phyloP scores from a whole-genome alignment of 2,329 filamentous ascomycete genomes.

The Fusarium tupiense region DNA sequence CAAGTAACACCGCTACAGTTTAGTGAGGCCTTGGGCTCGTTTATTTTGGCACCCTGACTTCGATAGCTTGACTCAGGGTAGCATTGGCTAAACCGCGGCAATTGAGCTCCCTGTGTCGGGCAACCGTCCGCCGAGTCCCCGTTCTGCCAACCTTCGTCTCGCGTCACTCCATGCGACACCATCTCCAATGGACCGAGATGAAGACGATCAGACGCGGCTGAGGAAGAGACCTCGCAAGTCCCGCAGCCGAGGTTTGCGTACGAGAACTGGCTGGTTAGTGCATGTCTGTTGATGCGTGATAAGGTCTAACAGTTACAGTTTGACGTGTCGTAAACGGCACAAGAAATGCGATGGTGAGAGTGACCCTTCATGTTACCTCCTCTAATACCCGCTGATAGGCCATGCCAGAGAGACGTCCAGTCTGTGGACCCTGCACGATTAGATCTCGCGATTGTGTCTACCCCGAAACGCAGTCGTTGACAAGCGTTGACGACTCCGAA shows the following conservation, averaged over 20 bases:
- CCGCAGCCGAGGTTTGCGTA: neutral
- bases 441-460: neutral
- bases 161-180: neutral
- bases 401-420: neutral
- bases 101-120: neutral
- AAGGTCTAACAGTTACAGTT: neutral
- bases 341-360: neutral
- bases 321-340: neutral
- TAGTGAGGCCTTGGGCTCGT: neutral
- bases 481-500: neutral
- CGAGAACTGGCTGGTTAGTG: neutral
- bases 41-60: no score
- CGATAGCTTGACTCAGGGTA: no score
- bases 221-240: neutral
- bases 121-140: neutral
- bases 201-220: neutral
- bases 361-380: neutral
- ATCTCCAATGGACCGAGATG: neutral
- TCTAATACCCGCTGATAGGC: neutral
- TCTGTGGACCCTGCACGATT: neutral
- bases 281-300: neutral
- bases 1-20: neutral
- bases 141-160: neutral
- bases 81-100: neutral
- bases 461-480: neutral